Conservation (phyloP, 2,329 filamentous ascomycete species). For the Fusarium sp. region DNA sequence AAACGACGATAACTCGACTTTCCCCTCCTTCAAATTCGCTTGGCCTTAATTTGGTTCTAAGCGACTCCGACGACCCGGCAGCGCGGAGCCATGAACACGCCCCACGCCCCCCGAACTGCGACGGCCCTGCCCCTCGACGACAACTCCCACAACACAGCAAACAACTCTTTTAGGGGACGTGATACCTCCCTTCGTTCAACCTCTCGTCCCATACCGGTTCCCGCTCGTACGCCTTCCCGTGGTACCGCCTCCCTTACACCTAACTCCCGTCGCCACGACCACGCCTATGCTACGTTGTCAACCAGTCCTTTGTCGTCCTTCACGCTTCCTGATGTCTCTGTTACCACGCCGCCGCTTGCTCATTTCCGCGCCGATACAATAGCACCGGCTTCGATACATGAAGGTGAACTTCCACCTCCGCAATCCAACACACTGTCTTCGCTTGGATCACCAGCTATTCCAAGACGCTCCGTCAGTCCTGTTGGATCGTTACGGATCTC, state of each 20-base stretch:
- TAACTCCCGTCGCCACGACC: constrained; percentile 36
- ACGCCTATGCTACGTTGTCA: constrained; percentile 40
- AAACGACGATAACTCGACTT: constrained; percentile 22
- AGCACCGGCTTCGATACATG: constrained; percentile 52
- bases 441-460: constrained; percentile 27
- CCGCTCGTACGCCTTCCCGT: constrained; percentile 31
- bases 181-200: constrained; percentile 42
- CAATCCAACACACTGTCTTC: constrained; percentile 30
- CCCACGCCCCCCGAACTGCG: constrained; percentile 48
- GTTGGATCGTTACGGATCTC: constrained; percentile 56
- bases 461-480: constrained; percentile 38
- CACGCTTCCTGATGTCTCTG: constrained; percentile 47
- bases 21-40: constrained; percentile 25
- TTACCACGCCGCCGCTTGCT: constrained; percentile 43
- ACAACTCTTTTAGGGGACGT: constrained; percentile 31
- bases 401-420: constrained; percentile 39
- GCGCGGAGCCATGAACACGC: constrained; percentile 52
- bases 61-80: constrained; percentile 41
- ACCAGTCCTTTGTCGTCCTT: constrained; percentile 39
- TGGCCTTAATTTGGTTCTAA: constrained; percentile 40
- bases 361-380: constrained; percentile 50
- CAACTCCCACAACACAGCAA: constrained; percentile 30
- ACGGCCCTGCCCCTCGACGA: constrained; percentile 49
- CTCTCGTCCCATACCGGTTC: constrained; percentile 44
- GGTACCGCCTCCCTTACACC: constrained; percentile 39